Percentiles rank a stretch among this genome's conserved stretches.
Evolutionary conservation across 2,329 filamentous ascomycete species (phyloP).

Genomic region (Colletotrichum eleusines): DNA sequence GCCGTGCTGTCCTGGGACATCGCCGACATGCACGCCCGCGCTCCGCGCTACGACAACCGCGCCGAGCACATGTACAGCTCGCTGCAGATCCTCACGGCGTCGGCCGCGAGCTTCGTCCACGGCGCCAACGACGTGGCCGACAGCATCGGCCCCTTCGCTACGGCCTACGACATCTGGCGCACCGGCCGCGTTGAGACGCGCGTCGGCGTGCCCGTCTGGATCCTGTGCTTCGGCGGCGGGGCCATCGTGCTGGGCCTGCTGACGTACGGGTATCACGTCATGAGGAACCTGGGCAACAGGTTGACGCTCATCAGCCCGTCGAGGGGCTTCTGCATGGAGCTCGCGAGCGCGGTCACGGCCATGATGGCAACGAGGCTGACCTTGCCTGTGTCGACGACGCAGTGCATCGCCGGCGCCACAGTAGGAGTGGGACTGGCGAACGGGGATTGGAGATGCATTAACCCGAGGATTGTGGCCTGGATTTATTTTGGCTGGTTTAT

Average conservation of each 20-base stretch:
- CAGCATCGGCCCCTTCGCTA: slow-evolving; percentile 63
- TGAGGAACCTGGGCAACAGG: slow-evolving; percentile 67
- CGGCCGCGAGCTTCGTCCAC: slow-evolving; percentile 67
- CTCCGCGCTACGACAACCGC: slow-evolving; percentile 65
- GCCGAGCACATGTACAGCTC: slow-evolving; percentile 64
- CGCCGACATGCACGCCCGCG: slow-evolving; percentile 61
- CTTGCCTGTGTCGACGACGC: slow-evolving; percentile 62
- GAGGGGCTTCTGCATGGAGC: slow-evolving; percentile 64
- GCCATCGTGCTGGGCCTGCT: slow-evolving; percentile 68
- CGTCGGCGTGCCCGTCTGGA: slow-evolving; percentile 61
- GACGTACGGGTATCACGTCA: slow-evolving; percentile 74
- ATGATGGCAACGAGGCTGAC: slow-evolving; percentile 65
- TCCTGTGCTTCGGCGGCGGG: slow-evolving; percentile 61
- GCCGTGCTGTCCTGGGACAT: slow-evolving; percentile 62
- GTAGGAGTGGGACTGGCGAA: slow-evolving; percentile 65
- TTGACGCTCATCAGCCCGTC: slow-evolving; percentile 67
- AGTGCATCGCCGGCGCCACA: slow-evolving; percentile 65
- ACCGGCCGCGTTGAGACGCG: slow-evolving; percentile 53
- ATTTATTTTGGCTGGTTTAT: slow-evolving; percentile 64
- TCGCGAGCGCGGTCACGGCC: slow-evolving; percentile 64
- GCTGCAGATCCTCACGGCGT: slow-evolving; percentile 63
- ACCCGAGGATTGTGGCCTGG: slow-evolving; percentile 61
- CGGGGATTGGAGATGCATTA: slow-evolving; percentile 62
- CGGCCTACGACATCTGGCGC: slow-evolving; percentile 63
- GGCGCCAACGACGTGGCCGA: slow-evolving; percentile 69